These are phyloP conservation scores for Lophium mytilinum DNA, from an alignment of 495 filamentous ascomycete species.

Conservation along the genomic window DNA sequence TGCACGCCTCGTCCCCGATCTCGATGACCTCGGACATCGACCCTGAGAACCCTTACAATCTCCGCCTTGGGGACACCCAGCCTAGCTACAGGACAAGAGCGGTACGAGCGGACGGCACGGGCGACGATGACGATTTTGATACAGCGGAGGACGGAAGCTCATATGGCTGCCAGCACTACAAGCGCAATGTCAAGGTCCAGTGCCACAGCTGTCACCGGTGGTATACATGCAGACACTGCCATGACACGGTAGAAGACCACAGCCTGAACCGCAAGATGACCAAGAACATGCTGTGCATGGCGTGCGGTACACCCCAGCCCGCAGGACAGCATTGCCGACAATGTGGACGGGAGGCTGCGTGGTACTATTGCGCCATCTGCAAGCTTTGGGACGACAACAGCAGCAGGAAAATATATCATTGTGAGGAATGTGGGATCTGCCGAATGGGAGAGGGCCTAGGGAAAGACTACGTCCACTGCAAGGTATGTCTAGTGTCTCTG, in stretches of 20 bases:
- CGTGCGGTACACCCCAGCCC: conserved; percentile 77
- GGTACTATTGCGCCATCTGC: conserved; percentile 90
- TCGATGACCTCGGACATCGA: conserved; percentile 30
- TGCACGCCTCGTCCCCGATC: conserved; percentile 16
- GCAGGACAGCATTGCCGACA: conserved; percentile 67
- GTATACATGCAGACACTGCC: conserved; percentile 94
- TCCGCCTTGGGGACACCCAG: conserved; percentile 61
- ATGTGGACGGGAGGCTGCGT: conserved; percentile 72
- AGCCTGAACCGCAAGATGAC: conserved; percentile 71
- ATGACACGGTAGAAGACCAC: conserved; percentile 82
- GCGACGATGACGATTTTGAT: conserved; percentile 31
- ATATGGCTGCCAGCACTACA: conserved; percentile 87
- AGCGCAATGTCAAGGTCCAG: conserved; percentile 90
- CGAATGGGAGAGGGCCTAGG: conserved; percentile 83
- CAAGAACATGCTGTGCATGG: conserved; percentile 96
- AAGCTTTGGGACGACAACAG: conserved; percentile 95
- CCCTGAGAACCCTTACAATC: conserved; percentile 51
- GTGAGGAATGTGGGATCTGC: conserved; percentile 92
- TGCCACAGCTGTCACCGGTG: conserved; percentile 82
- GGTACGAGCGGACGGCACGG: conserved; percentile 37
- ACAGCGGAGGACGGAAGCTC: conserved; percentile 26
- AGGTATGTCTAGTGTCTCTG: conserved; percentile 47
- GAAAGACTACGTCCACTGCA: conserved; percentile 97
- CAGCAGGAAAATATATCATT: conserved; percentile 92
- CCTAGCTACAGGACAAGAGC: conserved; percentile 54